phyloP scores from a whole-genome alignment of 805 yeast species.

The Hemisphaericaspora nanyangensis region DNA sequence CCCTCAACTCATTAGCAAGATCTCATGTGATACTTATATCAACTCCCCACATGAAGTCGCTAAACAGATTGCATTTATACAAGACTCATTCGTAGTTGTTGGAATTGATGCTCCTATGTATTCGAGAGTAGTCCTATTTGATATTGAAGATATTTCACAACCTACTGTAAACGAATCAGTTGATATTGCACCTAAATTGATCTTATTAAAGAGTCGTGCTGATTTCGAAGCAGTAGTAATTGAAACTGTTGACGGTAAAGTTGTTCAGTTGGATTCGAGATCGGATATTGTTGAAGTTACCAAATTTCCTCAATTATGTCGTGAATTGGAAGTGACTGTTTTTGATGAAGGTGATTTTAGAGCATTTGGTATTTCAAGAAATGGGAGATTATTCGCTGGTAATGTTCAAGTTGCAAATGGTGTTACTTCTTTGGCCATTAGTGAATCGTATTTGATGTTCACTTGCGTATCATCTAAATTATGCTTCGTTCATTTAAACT shows the following conservation, averaged over 20 bases:
- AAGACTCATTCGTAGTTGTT: conserved; percentile 51
- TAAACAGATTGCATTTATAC: conserved; percentile 62
- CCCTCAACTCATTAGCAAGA: conserved; percentile 37
- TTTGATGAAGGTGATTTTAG: conserved; percentile 19
- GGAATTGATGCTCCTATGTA: conserved; percentile 49
- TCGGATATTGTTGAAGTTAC: conserved; percentile 33
- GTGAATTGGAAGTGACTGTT: conserved; percentile 47
- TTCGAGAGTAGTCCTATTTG: conserved; percentile 51
- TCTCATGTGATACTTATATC: conserved; percentile 33
- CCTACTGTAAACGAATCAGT: conserved; percentile 41
- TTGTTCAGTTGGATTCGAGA: conserved; percentile 38
- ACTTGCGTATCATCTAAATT: conserved; percentile 87
- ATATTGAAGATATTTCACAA: conserved; percentile 35
- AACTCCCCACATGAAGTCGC: conserved; percentile 39
- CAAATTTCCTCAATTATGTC: conserved; percentile 68
- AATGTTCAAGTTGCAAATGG: conserved; percentile 59
- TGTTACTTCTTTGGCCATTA: conserved; percentile 74
- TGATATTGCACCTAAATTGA: conserved; percentile 48
- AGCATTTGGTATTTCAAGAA: conserved; percentile 68
- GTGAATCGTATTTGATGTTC: conserved; percentile 69
- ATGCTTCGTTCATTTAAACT: conserved; percentile 70
- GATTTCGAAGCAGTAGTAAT: conserved; percentile 51
- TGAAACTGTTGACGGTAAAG: conserved; percentile 62
- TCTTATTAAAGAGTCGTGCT: conserved; percentile 52
- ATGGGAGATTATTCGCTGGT: conserved; percentile 72